phyloP scores from a whole-genome alignment of 768 basidiomycete species.

The Suillus alpinus region DNA sequence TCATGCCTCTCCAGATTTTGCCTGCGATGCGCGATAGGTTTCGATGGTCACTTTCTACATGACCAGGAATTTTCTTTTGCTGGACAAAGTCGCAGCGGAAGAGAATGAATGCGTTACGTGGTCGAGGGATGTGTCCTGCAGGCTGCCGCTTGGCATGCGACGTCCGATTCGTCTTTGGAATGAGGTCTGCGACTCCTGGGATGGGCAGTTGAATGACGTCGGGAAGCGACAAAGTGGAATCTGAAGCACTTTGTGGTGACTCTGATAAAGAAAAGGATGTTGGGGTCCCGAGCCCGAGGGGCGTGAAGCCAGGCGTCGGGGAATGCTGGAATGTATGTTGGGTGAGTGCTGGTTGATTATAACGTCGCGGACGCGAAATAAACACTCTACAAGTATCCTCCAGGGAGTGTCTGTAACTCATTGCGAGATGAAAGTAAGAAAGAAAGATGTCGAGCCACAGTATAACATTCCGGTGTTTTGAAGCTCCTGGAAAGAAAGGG shows the following conservation, averaged over 20 bases:
- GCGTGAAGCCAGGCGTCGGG: not conserved
- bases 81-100: constrained; percentile 73
- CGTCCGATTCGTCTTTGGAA: constrained; percentile 30
- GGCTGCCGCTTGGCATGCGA: constrained; percentile 50
- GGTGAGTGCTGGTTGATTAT: constrained; percentile 1
- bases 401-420: constrained; percentile 27
- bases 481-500: constrained; percentile 13
- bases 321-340: constrained; percentile 6
- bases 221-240: not conserved
- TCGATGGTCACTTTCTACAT: constrained; percentile 62
- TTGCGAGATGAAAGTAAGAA: constrained; percentile 16
- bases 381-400: constrained; percentile 30
- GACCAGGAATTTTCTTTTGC: constrained; percentile 52
- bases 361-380: constrained; percentile 18
- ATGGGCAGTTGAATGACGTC: constrained; percentile 4
- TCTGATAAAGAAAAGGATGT: not conserved
- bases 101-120: constrained; percentile 77
- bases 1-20: constrained; percentile 61
- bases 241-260: not conserved
- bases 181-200: constrained; percentile 9
- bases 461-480: constrained; percentile 1
- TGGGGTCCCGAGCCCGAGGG: not conserved
- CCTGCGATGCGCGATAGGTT: constrained; percentile 70
- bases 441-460: constrained; percentile 3
- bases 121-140: constrained; percentile 61